phyloP scores from a whole-genome alignment of 257 asterid genomes.

The Gentiana straminea region DNA sequence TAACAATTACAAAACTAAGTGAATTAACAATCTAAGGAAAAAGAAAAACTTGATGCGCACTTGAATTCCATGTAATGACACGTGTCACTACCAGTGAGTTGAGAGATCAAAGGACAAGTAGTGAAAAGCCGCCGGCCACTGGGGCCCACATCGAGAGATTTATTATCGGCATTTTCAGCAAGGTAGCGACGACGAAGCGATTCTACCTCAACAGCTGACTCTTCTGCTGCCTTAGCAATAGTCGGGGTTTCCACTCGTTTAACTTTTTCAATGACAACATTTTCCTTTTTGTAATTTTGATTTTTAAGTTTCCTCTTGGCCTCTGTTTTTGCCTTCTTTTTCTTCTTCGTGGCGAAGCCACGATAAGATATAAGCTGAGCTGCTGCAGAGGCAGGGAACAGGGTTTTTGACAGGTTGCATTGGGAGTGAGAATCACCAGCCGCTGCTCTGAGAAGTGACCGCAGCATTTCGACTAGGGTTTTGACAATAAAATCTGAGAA shows the following conservation, averaged over 20 bases:
- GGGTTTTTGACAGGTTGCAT: background rate
- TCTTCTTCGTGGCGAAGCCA: slow-evolving; percentile 41
- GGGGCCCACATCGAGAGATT: slow-evolving; percentile 68
- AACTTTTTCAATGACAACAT: slow-evolving; percentile 1
- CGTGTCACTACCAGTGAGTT: slow-evolving; percentile 40
- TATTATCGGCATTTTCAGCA: slow-evolving; percentile 57
- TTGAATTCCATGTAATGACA: slow-evolving; percentile 68
- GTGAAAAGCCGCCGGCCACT: slow-evolving; percentile 77
- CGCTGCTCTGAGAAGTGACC: slow-evolving; percentile 57
- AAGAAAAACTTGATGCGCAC: slow-evolving; percentile 14
- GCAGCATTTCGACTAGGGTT: slow-evolving; percentile 33
- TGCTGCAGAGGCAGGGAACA: slow-evolving; percentile 16
- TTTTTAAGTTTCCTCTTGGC: slow-evolving; percentile 6
- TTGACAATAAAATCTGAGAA: background rate
- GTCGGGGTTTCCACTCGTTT: slow-evolving; percentile 22
- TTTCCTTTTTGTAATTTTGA: slow-evolving; percentile 5
- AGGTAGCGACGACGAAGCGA: slow-evolving; percentile 61
- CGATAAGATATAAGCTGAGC: slow-evolving; percentile 30
- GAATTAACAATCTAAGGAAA: background rate
- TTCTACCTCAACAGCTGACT: slow-evolving; percentile 25
- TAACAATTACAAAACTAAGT: background rate
- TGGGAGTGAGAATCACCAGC: slow-evolving; percentile 11
- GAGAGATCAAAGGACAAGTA: slow-evolving; percentile 37
- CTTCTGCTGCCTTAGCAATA: slow-evolving; percentile 28
- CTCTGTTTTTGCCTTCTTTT: slow-evolving; percentile 29